Percentiles rank a stretch among this genome's conserved stretches.
phyloP scores from a whole-genome alignment of 768 basidiomycete genomes.

The Mycena belliarum region DNA sequence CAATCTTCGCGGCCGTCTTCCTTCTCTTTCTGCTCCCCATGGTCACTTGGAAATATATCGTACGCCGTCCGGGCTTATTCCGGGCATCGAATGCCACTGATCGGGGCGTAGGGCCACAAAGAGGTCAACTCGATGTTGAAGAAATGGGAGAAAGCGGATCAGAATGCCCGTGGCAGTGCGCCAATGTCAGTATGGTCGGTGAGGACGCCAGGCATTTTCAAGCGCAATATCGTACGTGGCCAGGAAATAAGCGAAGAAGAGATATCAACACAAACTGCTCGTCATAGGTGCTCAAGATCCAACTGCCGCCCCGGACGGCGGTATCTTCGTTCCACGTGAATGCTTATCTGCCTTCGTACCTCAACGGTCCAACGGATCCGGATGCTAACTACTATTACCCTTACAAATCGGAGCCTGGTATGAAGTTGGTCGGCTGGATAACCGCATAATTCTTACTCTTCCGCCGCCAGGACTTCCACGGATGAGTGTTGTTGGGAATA shows the following conservation, averaged over 20 bases:
- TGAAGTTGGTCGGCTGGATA: not conserved
- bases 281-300: conserved; percentile 39
- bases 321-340: conserved; percentile 42
- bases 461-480: conserved; percentile 28
- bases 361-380: conserved; percentile 39
- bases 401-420: conserved; percentile 23
- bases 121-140: conserved; percentile 38
- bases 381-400: conserved; percentile 31
- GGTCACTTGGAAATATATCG: conserved; percentile 47
- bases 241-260: too few species aligned
- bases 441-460: not conserved
- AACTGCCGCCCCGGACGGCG: conserved; percentile 33
- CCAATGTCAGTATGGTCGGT: conserved; percentile 43
- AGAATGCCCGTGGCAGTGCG: conserved; percentile 24
- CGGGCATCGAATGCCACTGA: not conserved
- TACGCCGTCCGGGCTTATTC: conserved; percentile 27
- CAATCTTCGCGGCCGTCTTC: conserved; percentile 37
- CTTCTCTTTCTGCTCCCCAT: conserved; percentile 43
- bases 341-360: conserved; percentile 45
- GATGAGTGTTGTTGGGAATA: conserved; percentile 34
- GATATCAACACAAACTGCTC: too few species aligned
- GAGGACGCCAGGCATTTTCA: conserved; percentile 40
- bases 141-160: conserved; percentile 44
- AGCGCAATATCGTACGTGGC: conserved; percentile 35
- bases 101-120: conserved; percentile 39